Conservation (phyloP, 208 protist species). For the Crithidia thermophila region DNA sequence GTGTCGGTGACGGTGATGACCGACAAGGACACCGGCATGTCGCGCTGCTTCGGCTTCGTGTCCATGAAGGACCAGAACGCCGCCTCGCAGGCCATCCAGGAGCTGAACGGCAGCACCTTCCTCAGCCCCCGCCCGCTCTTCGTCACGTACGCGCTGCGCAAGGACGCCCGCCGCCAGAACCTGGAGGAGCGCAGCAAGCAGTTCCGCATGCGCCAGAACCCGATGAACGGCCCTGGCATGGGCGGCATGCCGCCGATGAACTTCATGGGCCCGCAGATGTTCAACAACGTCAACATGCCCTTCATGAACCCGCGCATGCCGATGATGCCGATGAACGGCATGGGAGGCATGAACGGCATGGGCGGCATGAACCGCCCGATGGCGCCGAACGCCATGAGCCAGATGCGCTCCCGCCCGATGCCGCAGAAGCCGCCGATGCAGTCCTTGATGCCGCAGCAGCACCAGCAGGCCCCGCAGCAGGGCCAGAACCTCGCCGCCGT, state of each 20-base stretch:
- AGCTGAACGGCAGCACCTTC: slow-evolving; percentile 96
- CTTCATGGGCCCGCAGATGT: slow-evolving; percentile 58
- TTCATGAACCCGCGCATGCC: slow-evolving; percentile 80
- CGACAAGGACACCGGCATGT: slow-evolving; percentile 92
- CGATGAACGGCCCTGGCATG: slow-evolving; percentile 67
- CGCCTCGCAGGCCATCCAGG: slow-evolving; percentile 95
- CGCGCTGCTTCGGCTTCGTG: slow-evolving; percentile 98
- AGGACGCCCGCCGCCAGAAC: slow-evolving; percentile 95
- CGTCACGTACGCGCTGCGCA: slow-evolving; percentile 97
- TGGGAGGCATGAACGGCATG: slow-evolving; percentile 40
- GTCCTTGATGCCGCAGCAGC: slow-evolving; percentile 62
- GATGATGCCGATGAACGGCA: slow-evolving; percentile 72
- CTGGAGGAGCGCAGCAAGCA: slow-evolving; percentile 93
- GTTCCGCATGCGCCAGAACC: slow-evolving; percentile 75
- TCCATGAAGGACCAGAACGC: slow-evolving; percentile 96
- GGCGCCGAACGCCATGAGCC: slow-evolving; percentile 75
- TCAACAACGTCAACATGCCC: slow-evolving; percentile 70
- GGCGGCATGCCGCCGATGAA: slow-evolving; percentile 41
- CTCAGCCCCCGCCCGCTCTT: slow-evolving; percentile 97
- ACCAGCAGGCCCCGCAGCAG: slow-evolving; percentile 40
- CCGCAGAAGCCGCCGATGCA: slow-evolving; percentile 71
- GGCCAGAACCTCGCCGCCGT: slow-evolving; percentile 71
- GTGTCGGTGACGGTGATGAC: slow-evolving; percentile 97
- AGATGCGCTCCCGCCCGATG: slow-evolving; percentile 64
- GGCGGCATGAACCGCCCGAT: slow-evolving; percentile 38